phyloP scores from a whole-genome alignment of 371 early-diverging fungal genomes.

The Apophysomyces elegans region DNA sequence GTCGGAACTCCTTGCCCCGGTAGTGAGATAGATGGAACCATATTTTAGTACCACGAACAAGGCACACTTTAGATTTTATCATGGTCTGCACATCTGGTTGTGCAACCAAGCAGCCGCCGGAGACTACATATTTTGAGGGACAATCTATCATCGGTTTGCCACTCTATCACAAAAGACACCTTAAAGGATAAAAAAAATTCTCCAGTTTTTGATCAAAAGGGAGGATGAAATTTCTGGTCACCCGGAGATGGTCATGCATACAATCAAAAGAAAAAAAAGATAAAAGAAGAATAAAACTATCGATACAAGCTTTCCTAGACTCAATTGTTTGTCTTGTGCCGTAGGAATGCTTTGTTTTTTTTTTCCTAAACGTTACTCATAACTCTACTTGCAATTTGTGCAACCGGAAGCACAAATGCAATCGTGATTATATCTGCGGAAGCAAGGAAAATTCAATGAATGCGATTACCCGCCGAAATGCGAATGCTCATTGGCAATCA shows the following conservation, averaged over 20 bases:
- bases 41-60: constrained; percentile 7
- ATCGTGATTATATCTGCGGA: constrained; percentile 10
- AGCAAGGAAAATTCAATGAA: constrained; percentile 9
- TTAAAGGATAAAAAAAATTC: neutral
- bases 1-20: constrained; percentile 12
- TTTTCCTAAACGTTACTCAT: neutral
- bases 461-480: constrained; percentile 11
- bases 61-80: constrained; percentile 2
- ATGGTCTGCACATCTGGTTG: constrained; percentile 5
- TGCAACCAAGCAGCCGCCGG: constrained; percentile 6
- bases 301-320: neutral
- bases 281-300: neutral
- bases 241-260: constrained; percentile 5
- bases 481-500: constrained; percentile 1
- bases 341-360: neutral
- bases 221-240: neutral
- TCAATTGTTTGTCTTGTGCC: neutral
- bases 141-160: neutral
- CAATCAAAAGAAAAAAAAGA: neutral
- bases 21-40: neutral
- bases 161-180: neutral
- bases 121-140: constrained; percentile 9
- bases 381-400: neutral
- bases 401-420: neutral
- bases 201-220: neutral